These are phyloP conservation scores for Aspergillus felis DNA, from an alignment of 2,329 filamentous ascomycete genomes.

Conservation along the genomic window DNA sequence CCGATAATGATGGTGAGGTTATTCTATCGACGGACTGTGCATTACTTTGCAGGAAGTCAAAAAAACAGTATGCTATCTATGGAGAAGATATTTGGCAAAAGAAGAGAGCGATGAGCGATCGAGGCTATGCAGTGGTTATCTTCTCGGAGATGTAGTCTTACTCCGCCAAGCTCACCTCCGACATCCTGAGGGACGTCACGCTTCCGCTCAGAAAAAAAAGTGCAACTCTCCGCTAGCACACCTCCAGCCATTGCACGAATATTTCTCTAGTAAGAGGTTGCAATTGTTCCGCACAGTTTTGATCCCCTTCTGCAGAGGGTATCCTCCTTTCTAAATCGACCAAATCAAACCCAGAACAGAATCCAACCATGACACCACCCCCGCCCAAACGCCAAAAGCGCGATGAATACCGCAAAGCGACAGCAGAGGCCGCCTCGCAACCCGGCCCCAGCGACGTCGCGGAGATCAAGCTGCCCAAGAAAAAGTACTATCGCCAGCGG, in stretches of 20 bases:
- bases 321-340: not conserved
- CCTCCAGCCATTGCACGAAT: not conserved
- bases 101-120: not conserved
- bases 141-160: not conserved
- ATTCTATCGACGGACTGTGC: not conserved
- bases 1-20: not conserved
- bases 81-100: not conserved
- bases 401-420: constrained; percentile 59
- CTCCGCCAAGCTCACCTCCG: not conserved
- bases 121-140: no score
- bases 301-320: not conserved
- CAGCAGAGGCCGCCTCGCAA: constrained; percentile 24
- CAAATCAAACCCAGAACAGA: constrained; percentile 1
- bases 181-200: not conserved
- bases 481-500: constrained; percentile 93
- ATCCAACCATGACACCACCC: constrained; percentile 22
- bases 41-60: not conserved
- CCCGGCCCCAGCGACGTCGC: constrained; percentile 20
- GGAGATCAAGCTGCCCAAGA: constrained; percentile 69
- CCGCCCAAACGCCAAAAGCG: constrained; percentile 63
- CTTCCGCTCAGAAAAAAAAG: not conserved
- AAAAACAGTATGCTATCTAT: not conserved
- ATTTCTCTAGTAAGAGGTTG: not conserved
- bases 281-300: not conserved
- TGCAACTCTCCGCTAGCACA: not conserved